These are phyloP conservation scores for Didymella keratinophila DNA, from an alignment of 2,329 filamentous ascomycete species.

Conservation along the genomic window DNA sequence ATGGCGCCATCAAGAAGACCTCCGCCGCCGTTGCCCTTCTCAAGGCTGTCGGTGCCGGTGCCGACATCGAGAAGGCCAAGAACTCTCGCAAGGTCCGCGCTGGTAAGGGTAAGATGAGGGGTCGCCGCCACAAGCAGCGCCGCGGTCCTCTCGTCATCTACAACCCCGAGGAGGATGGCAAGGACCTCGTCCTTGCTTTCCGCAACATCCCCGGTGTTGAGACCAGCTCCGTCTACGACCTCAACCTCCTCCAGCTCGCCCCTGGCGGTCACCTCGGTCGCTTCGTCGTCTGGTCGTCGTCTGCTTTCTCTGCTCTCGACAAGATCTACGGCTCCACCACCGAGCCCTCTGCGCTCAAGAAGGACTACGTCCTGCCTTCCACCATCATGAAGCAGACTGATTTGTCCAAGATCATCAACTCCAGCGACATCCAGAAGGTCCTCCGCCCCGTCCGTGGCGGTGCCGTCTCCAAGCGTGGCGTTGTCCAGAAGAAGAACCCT, in stretches of 20 bases:
- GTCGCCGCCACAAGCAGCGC: conserved; percentile 95
- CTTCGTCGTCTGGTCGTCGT: conserved; percentile 98
- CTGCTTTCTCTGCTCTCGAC: conserved; percentile 95
- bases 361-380: conserved; percentile 96
- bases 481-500: conserved; percentile 99
- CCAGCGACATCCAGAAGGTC: conserved; percentile 95
- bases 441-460: conserved; percentile 91
- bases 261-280: conserved; percentile 98
- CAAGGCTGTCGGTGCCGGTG: conserved; percentile 86
- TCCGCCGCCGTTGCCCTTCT: conserved; percentile 85
- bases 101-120: conserved; percentile 98
- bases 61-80: conserved; percentile 95
- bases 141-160: conserved; percentile 98
- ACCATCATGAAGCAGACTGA: conserved; percentile 94
- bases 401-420: conserved; percentile 98
- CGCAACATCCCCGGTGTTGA: conserved; percentile 99
- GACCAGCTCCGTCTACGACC: conserved; percentile 89
- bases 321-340: conserved; percentile 96
- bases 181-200: conserved; percentile 92
- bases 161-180: conserved; percentile 93
- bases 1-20: conserved; percentile 84
- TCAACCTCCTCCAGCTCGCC: conserved; percentile 99
- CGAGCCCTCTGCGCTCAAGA: conserved; percentile 90
- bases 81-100: conserved; percentile 95
- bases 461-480: conserved; percentile 84